Conservation (phyloP, 176 grass and related monocot genomes). For the Phyllostachys edulis region DNA sequence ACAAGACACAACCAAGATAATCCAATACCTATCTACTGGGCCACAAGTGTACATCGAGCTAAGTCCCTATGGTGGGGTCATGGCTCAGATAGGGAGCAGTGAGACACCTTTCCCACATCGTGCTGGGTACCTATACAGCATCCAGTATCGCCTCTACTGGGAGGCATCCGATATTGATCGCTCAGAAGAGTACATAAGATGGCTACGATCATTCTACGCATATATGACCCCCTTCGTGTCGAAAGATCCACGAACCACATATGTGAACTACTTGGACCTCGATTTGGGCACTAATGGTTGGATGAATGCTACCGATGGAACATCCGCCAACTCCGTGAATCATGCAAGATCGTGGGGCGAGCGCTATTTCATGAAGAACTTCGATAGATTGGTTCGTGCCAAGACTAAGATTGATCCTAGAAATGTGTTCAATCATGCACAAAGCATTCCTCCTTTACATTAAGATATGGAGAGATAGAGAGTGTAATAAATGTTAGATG, state of each 20-base stretch:
- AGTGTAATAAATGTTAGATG: no score
- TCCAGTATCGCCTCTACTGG: conserved; percentile 59
- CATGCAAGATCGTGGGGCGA: conserved; percentile 32
- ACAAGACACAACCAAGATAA: neutral
- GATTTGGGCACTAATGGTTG: conserved; percentile 55
- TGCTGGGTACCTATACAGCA: conserved; percentile 40
- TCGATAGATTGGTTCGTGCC: conserved; percentile 49
- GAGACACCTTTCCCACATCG: conserved; percentile 58
- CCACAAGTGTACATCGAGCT: conserved; percentile 31
- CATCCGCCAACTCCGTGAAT: neutral
- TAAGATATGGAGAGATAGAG: no score
- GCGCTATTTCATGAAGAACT: conserved; percentile 47
- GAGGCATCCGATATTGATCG: neutral
- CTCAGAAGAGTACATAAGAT: conserved; percentile 14
- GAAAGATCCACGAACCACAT: conserved; percentile 34
- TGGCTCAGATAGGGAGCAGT: conserved; percentile 21
- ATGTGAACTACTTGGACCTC: conserved; percentile 68
- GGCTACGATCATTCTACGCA: conserved; percentile 44
- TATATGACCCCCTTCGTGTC: conserved; percentile 50
- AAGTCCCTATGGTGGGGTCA: conserved; percentile 66
- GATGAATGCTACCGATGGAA: neutral
- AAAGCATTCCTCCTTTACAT: conserved; percentile 63
- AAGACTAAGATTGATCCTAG: conserved; percentile 47
- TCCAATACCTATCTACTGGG: conserved; percentile 30
- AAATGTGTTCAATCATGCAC: conserved; percentile 60